Conservation (phyloP, 108 stramenopile genomes). For the Fragilaria radians region DNA sequence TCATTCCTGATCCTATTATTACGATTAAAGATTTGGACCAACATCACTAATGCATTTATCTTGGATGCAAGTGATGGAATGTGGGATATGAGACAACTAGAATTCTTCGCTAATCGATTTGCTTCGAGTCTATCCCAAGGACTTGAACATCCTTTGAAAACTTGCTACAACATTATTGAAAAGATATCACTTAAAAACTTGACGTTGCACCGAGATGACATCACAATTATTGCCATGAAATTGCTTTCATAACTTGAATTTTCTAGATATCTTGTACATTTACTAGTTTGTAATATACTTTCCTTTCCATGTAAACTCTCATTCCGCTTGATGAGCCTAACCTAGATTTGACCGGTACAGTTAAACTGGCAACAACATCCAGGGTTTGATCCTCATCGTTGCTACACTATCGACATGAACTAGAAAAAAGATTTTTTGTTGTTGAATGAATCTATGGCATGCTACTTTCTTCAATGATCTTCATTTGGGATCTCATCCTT, state of each 20-base stretch:
- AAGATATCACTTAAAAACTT: not conserved
- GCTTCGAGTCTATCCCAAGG: not conserved
- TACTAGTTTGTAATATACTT: too few species aligned
- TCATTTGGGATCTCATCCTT: not conserved
- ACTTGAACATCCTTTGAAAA: not conserved
- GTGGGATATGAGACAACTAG: constrained; percentile 23
- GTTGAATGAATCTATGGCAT: not conserved
- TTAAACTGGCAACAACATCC: too few species aligned
- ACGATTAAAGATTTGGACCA: constrained; percentile 39
- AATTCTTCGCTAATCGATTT: not conserved
- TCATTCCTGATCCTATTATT: constrained; percentile 62
- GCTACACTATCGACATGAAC: not conserved
- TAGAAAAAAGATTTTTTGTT: not conserved
- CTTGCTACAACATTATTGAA: not conserved
- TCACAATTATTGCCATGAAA: not conserved
- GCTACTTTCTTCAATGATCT: not conserved
- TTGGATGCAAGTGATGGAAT: constrained; percentile 70
- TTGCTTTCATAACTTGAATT: constrained; percentile 1
- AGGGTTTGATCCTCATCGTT: not conserved
- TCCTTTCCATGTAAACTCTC: too few species aligned
- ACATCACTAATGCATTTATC: constrained; percentile 31
- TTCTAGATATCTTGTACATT: too few species aligned
- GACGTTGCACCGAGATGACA: not conserved
- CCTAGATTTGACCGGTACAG: too few species aligned
- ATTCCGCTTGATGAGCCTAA: too few species aligned